Conservation (phyloP, 2,329 filamentous ascomycete species). For the Sarocladiaceae sp. region DNA sequence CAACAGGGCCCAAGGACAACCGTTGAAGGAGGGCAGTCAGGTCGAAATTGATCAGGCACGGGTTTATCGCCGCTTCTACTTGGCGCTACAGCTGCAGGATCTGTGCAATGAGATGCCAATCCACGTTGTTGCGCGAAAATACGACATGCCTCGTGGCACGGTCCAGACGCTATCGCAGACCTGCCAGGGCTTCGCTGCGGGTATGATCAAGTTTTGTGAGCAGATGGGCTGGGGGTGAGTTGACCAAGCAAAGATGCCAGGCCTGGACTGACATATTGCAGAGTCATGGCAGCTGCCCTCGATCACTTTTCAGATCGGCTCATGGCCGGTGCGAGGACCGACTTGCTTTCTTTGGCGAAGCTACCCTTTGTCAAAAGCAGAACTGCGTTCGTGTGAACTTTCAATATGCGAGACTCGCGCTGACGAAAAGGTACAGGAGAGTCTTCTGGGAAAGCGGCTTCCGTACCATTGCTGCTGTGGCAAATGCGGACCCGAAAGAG, state of each 20-base stretch:
- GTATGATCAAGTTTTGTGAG: constrained; percentile 74
- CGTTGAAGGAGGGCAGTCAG: constrained; percentile 54
- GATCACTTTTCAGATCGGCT: constrained; percentile 72
- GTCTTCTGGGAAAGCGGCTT: constrained; percentile 74
- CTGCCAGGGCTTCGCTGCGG: constrained; percentile 71
- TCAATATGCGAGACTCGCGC: not conserved
- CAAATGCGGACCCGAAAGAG: constrained; percentile 62
- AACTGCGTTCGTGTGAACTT: constrained; percentile 47
- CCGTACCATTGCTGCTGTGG: constrained; percentile 59
- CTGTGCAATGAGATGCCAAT: constrained; percentile 71
- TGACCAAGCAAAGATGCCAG: not conserved
- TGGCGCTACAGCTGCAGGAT: constrained; percentile 71
- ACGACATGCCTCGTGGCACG: constrained; percentile 61
- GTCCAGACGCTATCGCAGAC: constrained; percentile 69
- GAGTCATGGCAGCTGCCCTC: constrained; percentile 62
- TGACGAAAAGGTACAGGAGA: constrained; percentile 23
- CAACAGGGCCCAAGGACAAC: constrained; percentile 58
- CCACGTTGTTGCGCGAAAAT: constrained; percentile 62
- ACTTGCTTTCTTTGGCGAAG: constrained; percentile 63
- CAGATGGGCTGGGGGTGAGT: constrained; percentile 65
- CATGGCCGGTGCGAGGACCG: constrained; percentile 63
- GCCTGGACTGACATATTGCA: constrained; percentile 22
- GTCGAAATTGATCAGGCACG: constrained; percentile 55
- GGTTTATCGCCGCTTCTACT: constrained; percentile 66
- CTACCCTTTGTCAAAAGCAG: constrained; percentile 72